These are phyloP conservation scores for Moniliella sp. DNA, from an alignment of 1,284 basidiomycete species.

Conservation along the genomic window DNA sequence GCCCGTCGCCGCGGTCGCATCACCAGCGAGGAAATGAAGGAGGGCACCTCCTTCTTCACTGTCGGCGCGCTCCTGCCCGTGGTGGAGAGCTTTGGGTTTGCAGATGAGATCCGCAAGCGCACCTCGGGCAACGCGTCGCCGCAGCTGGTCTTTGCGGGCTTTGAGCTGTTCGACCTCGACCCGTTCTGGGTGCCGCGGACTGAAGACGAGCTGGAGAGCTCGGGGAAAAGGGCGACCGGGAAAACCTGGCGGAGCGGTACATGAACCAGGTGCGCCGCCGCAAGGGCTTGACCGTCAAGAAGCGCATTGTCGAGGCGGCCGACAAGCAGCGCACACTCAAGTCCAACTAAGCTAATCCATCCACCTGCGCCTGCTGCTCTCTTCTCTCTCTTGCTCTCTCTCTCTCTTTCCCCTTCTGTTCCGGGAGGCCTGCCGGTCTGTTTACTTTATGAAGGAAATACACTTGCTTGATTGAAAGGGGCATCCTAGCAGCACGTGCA, in stretches of 20 bases:
- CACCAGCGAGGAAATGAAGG: constrained; percentile 92
- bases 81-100: constrained; percentile 89
- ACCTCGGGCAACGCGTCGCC: constrained; percentile 91
- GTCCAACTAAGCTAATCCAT: constrained; percentile 21
- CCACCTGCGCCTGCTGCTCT: too few species aligned
- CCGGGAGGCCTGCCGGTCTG: too few species aligned
- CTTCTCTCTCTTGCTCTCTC: too few species aligned
- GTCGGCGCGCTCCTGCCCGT: constrained; percentile 77
- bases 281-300: constrained; percentile 21
- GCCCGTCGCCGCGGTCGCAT: constrained; percentile 72
- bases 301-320: constrained; percentile 24
- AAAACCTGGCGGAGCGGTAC: constrained; percentile 80
- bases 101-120: constrained; percentile 82
- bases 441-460: too few species aligned
- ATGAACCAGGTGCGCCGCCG: constrained; percentile 60
- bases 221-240: constrained; percentile 78
- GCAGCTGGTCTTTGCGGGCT: constrained; percentile 72
- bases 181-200: constrained; percentile 98
- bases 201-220: constrained; percentile 91
- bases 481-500: too few species aligned
- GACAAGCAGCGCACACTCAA: constrained; percentile 33
- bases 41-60: constrained; percentile 84
- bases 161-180: constrained; percentile 40
- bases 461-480: too few species aligned
- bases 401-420: too few species aligned